phyloP scores from a whole-genome alignment of 2,329 filamentous ascomycete genomes.

The Xylariaceae sp. region DNA sequence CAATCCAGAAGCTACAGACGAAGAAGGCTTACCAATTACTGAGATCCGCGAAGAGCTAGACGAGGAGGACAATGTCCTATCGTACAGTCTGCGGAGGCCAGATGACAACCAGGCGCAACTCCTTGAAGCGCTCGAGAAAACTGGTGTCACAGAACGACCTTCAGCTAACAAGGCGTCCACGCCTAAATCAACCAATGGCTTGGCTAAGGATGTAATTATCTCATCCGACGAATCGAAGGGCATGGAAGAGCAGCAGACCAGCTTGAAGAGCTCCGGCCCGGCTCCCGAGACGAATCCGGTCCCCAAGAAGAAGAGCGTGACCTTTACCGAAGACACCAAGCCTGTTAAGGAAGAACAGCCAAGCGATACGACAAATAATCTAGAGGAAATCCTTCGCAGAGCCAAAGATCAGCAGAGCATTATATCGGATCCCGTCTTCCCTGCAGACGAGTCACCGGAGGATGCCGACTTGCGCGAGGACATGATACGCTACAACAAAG shows the following conservation, averaged over 20 bases:
- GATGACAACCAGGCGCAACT: constrained; percentile 61
- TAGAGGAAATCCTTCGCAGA: constrained; percentile 50
- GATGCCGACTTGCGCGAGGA: constrained; percentile 74
- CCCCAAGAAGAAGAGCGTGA: constrained; percentile 48
- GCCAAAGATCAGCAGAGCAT: constrained; percentile 48
- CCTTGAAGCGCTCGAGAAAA: constrained; percentile 66
- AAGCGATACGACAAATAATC: constrained; percentile 35
- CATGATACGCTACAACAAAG: constrained; percentile 76
- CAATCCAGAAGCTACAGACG: constrained; percentile 55
- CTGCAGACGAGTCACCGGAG: constrained; percentile 68
- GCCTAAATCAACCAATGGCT: constrained; percentile 2
- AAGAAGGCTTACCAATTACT: constrained; percentile 68
- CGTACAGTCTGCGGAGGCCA: constrained; percentile 57
- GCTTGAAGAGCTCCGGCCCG: not conserved
- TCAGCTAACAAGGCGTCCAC: constrained; percentile 18
- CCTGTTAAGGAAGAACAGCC: constrained; percentile 26
- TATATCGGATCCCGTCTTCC: constrained; percentile 49
- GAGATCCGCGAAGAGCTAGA: constrained; percentile 92
- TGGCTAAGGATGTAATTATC: too few relatives aligned
- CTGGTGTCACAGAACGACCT: constrained; percentile 50
- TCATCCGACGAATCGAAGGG: constrained; percentile 9
- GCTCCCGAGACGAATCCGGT: constrained; percentile 3
- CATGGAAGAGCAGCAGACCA: constrained; percentile 4
- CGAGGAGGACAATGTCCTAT: constrained; percentile 79
- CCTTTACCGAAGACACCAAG: constrained; percentile 56